A percentile compares a stretch with the other conserved stretches of the same genome.
These are phyloP conservation scores for Boletus smithii DNA, from an alignment of 1,284 basidiomycete species.

Conservation along the genomic window DNA sequence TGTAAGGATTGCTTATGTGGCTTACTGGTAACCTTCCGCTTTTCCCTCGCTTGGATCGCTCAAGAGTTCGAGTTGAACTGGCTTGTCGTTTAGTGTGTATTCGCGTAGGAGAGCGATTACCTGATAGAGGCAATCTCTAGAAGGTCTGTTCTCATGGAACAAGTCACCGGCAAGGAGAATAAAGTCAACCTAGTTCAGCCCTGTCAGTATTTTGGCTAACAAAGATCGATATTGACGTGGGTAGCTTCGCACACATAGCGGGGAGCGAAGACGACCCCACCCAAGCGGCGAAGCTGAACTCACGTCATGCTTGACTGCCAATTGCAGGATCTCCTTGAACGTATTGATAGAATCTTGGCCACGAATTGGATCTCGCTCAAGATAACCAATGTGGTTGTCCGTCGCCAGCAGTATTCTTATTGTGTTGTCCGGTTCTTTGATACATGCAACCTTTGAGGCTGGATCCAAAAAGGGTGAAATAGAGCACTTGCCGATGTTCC, in stretches of 20 bases:
- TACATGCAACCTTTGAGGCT: conserved; percentile 4
- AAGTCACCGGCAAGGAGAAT: conserved; percentile 93
- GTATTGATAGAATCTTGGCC: conserved; percentile 96
- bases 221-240: background rate
- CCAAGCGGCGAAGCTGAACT: conserved; percentile 30
- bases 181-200: conserved; percentile 74
- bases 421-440: conserved; percentile 58
- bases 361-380: conserved; percentile 91
- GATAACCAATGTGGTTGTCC: conserved; percentile 94
- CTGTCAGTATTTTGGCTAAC: conserved; percentile 6
- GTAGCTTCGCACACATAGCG: background rate
- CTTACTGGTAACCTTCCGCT: conserved; percentile 80
- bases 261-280: too few relatives aligned
- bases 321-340: conserved; percentile 89
- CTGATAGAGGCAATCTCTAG: conserved; percentile 84
- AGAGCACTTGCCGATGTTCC: conserved; percentile 37
- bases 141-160: conserved; percentile 97
- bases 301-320: conserved; percentile 86
- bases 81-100: conserved; percentile 85
- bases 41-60: conserved; percentile 92
- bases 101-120: conserved; percentile 88
- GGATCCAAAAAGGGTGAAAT: background rate
- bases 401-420: conserved; percentile 88
- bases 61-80: conserved; percentile 85
- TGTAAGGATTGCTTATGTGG: conserved; percentile 20